A percentile compares a stretch with the other conserved stretches of the same genome.
phyloP scores from a whole-genome alignment of 2,329 filamentous ascomycete genomes.

The Epichloe gansuensis region DNA sequence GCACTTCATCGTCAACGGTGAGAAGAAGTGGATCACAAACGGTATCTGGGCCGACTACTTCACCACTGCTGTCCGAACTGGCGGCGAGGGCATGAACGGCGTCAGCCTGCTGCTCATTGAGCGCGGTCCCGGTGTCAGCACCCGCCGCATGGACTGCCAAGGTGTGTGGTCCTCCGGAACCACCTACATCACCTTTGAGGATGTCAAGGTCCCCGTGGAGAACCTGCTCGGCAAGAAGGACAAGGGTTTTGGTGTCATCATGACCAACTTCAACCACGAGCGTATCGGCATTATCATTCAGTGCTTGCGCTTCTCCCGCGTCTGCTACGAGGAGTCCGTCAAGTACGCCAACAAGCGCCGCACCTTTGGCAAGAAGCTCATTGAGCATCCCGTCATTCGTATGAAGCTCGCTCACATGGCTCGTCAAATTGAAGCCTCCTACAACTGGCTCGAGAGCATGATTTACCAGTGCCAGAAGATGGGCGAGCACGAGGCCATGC shows the following conservation, averaged over 20 bases:
- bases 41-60: slow-evolving; percentile 96
- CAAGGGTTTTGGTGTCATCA: slow-evolving; percentile 96
- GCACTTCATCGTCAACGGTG: slow-evolving; percentile 97
- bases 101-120: slow-evolving; percentile 87
- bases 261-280: slow-evolving; percentile 99
- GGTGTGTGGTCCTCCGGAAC: slow-evolving; percentile 93
- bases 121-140: slow-evolving; percentile 78
- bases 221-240: slow-evolving; percentile 97
- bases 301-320: slow-evolving; percentile 84
- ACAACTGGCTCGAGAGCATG: slow-evolving; percentile 91
- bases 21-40: slow-evolving; percentile 99
- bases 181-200: slow-evolving; percentile 96
- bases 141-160: slow-evolving; percentile 95
- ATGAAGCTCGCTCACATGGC: slow-evolving; percentile 98
- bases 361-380: slow-evolving; percentile 93
- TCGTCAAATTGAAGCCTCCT: slow-evolving; percentile 91
- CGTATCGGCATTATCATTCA: slow-evolving; percentile 98
- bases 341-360: slow-evolving; percentile 96
- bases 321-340: slow-evolving; percentile 93
- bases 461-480: slow-evolving; percentile 90
- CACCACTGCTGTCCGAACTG: slow-evolving; percentile 89
- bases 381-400: slow-evolving; percentile 93
- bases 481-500: slow-evolving; percentile 90
- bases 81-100: slow-evolving; percentile 81
- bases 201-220: slow-evolving; percentile 98